A percentile compares a stretch with the other conserved stretches of the same genome.
phyloP scores from a whole-genome alignment of 495 filamentous ascomycete genomes.

The Penicillium nucicola region DNA sequence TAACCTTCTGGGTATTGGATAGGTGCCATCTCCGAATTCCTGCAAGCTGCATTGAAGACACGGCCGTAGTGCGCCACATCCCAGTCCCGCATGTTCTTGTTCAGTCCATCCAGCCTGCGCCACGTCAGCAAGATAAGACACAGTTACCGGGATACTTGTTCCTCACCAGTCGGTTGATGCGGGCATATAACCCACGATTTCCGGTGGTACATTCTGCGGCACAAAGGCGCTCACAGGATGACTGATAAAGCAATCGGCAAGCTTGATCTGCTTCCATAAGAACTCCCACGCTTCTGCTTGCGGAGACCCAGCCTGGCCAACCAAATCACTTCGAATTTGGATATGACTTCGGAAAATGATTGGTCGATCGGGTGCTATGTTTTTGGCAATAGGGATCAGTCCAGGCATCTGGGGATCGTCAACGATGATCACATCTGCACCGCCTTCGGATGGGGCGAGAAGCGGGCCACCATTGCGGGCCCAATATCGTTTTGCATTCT shows the following conservation, averaged over 20 bases:
- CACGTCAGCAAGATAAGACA: constrained; percentile 14
- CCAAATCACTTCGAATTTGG: constrained; percentile 75
- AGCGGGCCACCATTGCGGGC: constrained; percentile 65
- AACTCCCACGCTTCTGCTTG: constrained; percentile 76
- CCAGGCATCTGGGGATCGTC: constrained; percentile 90
- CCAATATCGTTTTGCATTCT: constrained; percentile 79
- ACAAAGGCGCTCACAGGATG: constrained; percentile 81
- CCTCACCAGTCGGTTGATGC: constrained; percentile 77
- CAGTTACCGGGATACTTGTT: background rate
- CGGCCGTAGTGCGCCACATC: constrained; percentile 74
- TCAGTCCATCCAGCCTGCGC: constrained; percentile 74
- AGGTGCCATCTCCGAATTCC: constrained; percentile 50
- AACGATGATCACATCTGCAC: constrained; percentile 75
- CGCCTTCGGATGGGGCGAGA: constrained; percentile 61
- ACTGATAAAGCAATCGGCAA: constrained; percentile 77
- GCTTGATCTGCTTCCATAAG: constrained; percentile 69
- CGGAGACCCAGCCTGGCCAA: constrained; percentile 56
- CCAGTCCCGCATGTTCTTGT: constrained; percentile 74
- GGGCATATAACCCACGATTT: constrained; percentile 74
- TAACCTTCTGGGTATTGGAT: constrained; percentile 65
- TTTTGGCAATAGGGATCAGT: constrained; percentile 74
- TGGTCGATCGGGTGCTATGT: constrained; percentile 66
- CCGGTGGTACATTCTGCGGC: constrained; percentile 59
- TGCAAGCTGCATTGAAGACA: constrained; percentile 66
- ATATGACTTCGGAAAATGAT: constrained; percentile 82